phyloP scores from a whole-genome alignment of 108 stramenopile genomes.

The Discostella pseudostelligera region DNA sequence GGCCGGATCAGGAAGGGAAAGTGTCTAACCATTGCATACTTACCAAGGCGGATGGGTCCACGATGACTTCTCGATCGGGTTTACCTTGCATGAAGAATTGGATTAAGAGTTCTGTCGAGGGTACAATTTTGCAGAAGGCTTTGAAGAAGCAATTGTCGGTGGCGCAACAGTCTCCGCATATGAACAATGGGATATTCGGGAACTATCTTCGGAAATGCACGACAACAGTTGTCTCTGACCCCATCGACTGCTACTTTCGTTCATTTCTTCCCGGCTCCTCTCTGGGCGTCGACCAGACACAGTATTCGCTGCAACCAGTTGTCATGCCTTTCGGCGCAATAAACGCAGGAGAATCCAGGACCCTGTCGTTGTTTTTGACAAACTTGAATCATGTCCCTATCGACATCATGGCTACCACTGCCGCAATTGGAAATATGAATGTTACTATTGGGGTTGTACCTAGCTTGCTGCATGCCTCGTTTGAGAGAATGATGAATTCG shows the following conservation, averaged over 20 bases:
- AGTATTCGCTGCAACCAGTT: slow-evolving; percentile 39
- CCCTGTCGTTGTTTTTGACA: slow-evolving; percentile 54
- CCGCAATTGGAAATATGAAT: slow-evolving; percentile 65
- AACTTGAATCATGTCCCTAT: slow-evolving; percentile 75
- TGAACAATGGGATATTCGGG: background rate
- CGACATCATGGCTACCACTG: slow-evolving; percentile 53
- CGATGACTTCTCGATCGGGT: slow-evolving; percentile 7
- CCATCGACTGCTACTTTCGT: slow-evolving; percentile 19
- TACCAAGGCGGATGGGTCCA: slow-evolving; percentile 9
- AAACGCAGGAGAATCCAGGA: slow-evolving; percentile 40
- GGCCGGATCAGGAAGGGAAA: slow-evolving; percentile 8
- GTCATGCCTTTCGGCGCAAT: slow-evolving; percentile 66
- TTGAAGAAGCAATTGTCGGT: slow-evolving; percentile 3
- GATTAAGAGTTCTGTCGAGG: slow-evolving; percentile 18
- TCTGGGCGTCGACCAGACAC: background rate
- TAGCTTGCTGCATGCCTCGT: slow-evolving; percentile 33
- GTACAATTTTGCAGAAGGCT: slow-evolving; percentile 16
- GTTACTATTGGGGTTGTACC: slow-evolving; percentile 55
- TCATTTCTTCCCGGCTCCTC: slow-evolving; percentile 13
- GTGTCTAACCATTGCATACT: slow-evolving; percentile 9
- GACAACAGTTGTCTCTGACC: background rate
- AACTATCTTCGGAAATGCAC: background rate
- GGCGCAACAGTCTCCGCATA: background rate
- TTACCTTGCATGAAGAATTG: slow-evolving; percentile 29
- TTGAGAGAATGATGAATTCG: background rate